Base-by-base conservation (phyloP, 257 asterid genomes). In the Przewalskia tangutica region DNA sequence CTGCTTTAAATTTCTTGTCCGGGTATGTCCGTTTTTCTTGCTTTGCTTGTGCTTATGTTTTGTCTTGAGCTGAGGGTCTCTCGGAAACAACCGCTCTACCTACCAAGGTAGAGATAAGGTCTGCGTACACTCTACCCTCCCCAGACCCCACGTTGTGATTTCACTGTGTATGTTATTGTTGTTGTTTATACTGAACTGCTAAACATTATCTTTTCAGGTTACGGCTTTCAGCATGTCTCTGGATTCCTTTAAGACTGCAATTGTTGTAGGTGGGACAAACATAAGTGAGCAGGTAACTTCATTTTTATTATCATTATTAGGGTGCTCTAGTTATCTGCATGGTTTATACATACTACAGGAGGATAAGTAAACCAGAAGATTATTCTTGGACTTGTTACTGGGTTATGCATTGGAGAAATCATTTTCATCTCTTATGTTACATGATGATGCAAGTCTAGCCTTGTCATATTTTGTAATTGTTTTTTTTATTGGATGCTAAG, bases 221-320 rank as follows among this genome's bases (percentile, higher is more conserved):
- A 94, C 92, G 89, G 98, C 98, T 83, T 94, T 94, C 88, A 89
- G 97, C 77, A 88, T 81, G 91, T 93, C 97, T 71, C 83, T 91
- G 91, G 93, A 90, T 71, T 89, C 90, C 64, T 91, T 91, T 79
- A 93, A 67, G 88, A 91, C 95, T n/a, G 92, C 97, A 85, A 93
- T 91, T 82, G 93, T 93, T 79, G 97, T 93, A 53, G 98, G 98
- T 76, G 98, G 98, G 81, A 93, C 95, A 46, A 93, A 93, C 86
- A 94, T 94, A 73, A 84, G 93, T 66, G 97, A 91, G 83, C 98
- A 94, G 95, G 97, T 93, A 51, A 79, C 82, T 18, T 32, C 50
- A 71, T 76, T 77, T n/a, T 64, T 84, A n/a, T 20, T 38, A 40
- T 77, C n/a, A 53, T 66, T 83, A 34, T 20, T 84, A 48, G 44